Percentiles rank a stretch among this genome's conserved stretches.
phyloP scores from a whole-genome alignment of 176 grass and related monocot species.

The Avena eriantha region DNA sequence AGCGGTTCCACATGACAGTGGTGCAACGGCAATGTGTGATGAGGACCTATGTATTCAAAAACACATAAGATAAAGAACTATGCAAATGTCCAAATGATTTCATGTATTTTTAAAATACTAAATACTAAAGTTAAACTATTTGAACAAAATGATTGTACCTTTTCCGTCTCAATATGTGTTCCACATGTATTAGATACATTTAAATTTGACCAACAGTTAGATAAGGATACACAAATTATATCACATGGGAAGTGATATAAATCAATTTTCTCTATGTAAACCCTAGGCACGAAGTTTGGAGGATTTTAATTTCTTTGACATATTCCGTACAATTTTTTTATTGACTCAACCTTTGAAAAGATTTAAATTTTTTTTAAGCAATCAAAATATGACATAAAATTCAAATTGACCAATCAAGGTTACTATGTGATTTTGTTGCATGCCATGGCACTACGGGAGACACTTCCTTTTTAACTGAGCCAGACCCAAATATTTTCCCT shows the following conservation, averaged over 20 bases:
- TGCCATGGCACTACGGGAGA: not conserved
- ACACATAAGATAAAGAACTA: not conserved
- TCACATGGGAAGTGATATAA: not conserved
- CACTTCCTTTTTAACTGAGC: not conserved
- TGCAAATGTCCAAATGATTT: not conserved
- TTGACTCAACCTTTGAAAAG: not conserved
- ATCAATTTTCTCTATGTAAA: not conserved
- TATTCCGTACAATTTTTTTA: not conserved
- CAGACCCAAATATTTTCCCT: not conserved
- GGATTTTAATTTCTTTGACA: not conserved
- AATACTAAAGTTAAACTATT: not conserved
- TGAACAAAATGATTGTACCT: not conserved
- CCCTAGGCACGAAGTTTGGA: not conserved
- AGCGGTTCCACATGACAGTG: slow-evolving; percentile 18
- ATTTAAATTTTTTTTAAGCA: not conserved
- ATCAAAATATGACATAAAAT: not conserved
- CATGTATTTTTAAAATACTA: not conserved
- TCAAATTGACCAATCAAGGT: too few relatives aligned
- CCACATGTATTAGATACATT: too few relatives aligned
- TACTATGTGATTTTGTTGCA: not conserved
- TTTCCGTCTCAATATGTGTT: not conserved
- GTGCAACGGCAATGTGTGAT: not conserved
- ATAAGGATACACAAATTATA: not conserved
- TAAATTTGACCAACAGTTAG: not conserved
- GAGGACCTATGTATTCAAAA: not conserved